Evolutionary conservation across 1,284 basidiomycete species (phyloP), one percentile per base, ranked within the genome.

Genomic region (Entoloma clypeatum): DNA sequence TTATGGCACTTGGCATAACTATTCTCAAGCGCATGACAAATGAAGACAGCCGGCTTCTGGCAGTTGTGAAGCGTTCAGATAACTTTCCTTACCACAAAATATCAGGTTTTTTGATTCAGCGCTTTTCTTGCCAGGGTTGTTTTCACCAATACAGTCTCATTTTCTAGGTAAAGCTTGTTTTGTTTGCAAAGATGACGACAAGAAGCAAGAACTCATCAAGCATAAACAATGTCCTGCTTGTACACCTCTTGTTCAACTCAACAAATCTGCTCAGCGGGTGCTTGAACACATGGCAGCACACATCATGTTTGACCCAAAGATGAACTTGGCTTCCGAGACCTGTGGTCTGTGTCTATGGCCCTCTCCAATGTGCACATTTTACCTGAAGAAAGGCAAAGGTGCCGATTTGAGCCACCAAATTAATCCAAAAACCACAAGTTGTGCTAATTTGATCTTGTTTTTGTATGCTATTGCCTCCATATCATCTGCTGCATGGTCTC

Each of bases 301-400:
- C 28, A 41, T 52, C 32, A 41, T 52, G 0, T 45, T 44, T 35
- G 50, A 54, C 18, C 10, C 24, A 6, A 40, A 23, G 0, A 14
- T 47, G 2, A 4, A 25, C 9, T 7, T n/a, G 1, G 14, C 27
- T 0, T 25, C 34, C 8, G 39, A 54, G 24, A 50, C 49, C 7
- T 54, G 53, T 35, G 49, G 51, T 5, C 11, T 52, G 3, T 54
- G 53, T 24, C 38, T 54, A 3, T 39, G 43, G 6, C 45, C 47
- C 1, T 41, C 23, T 2, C 39, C 47, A 0, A 32, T 41, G 8
- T 54, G 48, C 19, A 37, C 4, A 6, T 48, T 52, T 13, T 36
- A 37, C 22, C 29, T 52, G 1, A 37, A 25, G 2, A 45, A 39
- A 27, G 27, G 30, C 1, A 26, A 32, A 7, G 49, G 43, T 4